Evolutionary conservation across 2,329 filamentous ascomycete species (phyloP).

Genomic region (Hymenoscyphus linearis): DNA sequence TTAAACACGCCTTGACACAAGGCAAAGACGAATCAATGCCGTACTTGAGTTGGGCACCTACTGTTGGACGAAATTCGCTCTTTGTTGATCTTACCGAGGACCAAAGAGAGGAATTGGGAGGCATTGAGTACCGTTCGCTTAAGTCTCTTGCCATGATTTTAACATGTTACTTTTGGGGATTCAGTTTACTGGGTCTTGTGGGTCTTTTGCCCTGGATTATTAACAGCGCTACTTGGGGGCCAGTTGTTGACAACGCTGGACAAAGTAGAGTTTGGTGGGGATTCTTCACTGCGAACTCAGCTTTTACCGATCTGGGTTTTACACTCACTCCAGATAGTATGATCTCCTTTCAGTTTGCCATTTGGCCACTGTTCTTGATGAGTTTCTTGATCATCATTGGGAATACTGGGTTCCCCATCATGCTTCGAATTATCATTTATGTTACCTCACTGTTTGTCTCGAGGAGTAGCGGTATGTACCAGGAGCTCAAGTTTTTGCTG

Average conservation of each 20-base stretch:
- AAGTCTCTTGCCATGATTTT: conserved; percentile 80
- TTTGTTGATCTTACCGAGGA: conserved; percentile 85
- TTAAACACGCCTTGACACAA: conserved; percentile 41
- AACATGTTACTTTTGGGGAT: conserved; percentile 74
- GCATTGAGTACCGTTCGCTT: conserved; percentile 90
- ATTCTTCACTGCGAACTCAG: conserved; percentile 79
- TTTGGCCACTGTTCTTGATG: conserved; percentile 70
- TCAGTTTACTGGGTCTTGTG: conserved; percentile 70
- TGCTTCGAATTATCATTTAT: conserved; percentile 94
- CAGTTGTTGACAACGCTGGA: conserved; percentile 55
- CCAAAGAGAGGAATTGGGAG: conserved; percentile 89
- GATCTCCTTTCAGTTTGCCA: conserved; percentile 75
- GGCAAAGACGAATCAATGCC: conserved; percentile 63
- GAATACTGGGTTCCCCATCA: conserved; percentile 91
- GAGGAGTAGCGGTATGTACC: conserved; percentile 66
- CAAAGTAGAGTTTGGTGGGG: conserved; percentile 80
- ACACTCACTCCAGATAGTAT: conserved; percentile 92
- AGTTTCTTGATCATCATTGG: conserved; percentile 88
- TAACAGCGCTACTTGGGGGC: conserved; percentile 54
- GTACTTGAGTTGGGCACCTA: conserved; percentile 92
- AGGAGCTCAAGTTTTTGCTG: conserved; percentile 84
- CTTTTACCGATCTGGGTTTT: conserved; percentile 94
- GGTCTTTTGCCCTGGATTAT: conserved; percentile 78
- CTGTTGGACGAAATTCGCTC: conserved; percentile 85
- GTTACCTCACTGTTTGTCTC: conserved; percentile 62